A percentile compares a stretch with the other conserved stretches of the same genome.
Conservation (phyloP, 1,139 yeast genomes). For the Petasospora rhodanensis region DNA sequence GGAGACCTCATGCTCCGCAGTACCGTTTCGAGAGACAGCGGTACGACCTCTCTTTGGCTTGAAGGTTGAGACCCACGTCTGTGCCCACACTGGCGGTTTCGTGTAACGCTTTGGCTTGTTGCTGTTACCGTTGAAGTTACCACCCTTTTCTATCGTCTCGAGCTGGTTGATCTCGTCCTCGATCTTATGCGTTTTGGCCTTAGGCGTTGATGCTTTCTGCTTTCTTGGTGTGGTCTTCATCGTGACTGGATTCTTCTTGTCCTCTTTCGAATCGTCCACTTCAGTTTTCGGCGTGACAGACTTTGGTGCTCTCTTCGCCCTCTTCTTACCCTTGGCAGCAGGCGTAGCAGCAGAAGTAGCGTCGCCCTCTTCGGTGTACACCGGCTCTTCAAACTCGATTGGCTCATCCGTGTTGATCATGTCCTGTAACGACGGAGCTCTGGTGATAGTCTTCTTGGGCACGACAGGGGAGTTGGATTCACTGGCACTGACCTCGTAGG, state of each 20-base stretch:
- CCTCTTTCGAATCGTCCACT: neutral
- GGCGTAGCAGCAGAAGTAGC: slow-evolving; percentile 1
- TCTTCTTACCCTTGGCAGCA: slow-evolving; percentile 1
- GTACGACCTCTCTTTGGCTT: slow-evolving; percentile 20
- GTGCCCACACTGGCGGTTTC: slow-evolving; percentile 81
- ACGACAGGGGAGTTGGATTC: slow-evolving; percentile 26
- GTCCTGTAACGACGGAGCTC: slow-evolving; percentile 16
- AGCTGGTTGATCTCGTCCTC: slow-evolving; percentile 10
- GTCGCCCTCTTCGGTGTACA: slow-evolving; percentile 5
- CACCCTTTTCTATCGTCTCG: slow-evolving; percentile 2
- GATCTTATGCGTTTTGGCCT: no score
- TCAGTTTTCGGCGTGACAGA: neutral
- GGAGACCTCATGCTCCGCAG: slow-evolving; percentile 10
- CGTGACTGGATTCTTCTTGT: neutral
- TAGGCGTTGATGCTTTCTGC: slow-evolving; percentile 1
- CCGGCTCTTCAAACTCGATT: slow-evolving; percentile 12
- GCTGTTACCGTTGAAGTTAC: neutral
- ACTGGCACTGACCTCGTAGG: slow-evolving; percentile 24
- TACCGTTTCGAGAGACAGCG: neutral
- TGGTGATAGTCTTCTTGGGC: slow-evolving; percentile 18
- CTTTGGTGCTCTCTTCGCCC: neutral
- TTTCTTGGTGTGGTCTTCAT: neutral
- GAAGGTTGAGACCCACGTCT: slow-evolving; percentile 55
- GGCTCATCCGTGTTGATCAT: slow-evolving; percentile 13
- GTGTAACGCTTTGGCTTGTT: slow-evolving; percentile 59